A percentile compares a stretch with the other conserved stretches of the same genome.
Evolutionary conservation across 1,284 basidiomycete genomes (phyloP).

Genomic region (Vanrija sp.): DNA sequence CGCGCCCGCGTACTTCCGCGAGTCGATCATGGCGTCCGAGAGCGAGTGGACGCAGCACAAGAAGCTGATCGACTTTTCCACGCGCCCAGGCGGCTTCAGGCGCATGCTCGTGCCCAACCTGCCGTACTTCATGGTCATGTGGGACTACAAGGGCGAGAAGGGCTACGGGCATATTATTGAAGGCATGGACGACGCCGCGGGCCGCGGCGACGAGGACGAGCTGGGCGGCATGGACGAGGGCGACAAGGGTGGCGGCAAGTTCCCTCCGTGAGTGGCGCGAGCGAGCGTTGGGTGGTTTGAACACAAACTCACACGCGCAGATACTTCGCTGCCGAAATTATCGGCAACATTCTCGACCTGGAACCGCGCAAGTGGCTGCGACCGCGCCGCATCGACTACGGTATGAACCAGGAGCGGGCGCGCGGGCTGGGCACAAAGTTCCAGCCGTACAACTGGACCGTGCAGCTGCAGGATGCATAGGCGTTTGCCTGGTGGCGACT

Average conservation of each 20-base stretch:
- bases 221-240: conserved; percentile 70
- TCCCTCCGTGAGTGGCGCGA: conserved; percentile 63
- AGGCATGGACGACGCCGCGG: conserved; percentile 65
- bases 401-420: conserved; percentile 66
- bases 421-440: conserved; percentile 50
- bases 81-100: conserved; percentile 81
- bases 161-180: conserved; percentile 97
- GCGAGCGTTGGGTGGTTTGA: too few species aligned
- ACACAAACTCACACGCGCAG: conserved; percentile 49
- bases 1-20: conserved; percentile 90
- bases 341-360: conserved; percentile 83
- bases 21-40: conserved; percentile 86
- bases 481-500: neutral
- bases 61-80: conserved; percentile 89
- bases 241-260: conserved; percentile 80
- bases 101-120: conserved; percentile 91
- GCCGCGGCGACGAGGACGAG: conserved; percentile 59
- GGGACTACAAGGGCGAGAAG: conserved; percentile 94
- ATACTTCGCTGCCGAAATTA: conserved; percentile 91
- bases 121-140: conserved; percentile 98
- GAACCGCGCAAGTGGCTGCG: conserved; percentile 83
- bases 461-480: conserved; percentile 24
- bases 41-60: conserved; percentile 97
- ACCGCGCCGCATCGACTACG: conserved; percentile 68
- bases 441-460: conserved; percentile 50